A percentile compares a stretch with the other conserved stretches of the same genome.
phyloP scores from a whole-genome alignment of 495 filamentous ascomycete genomes.

The Evansstolkia leycettana region DNA sequence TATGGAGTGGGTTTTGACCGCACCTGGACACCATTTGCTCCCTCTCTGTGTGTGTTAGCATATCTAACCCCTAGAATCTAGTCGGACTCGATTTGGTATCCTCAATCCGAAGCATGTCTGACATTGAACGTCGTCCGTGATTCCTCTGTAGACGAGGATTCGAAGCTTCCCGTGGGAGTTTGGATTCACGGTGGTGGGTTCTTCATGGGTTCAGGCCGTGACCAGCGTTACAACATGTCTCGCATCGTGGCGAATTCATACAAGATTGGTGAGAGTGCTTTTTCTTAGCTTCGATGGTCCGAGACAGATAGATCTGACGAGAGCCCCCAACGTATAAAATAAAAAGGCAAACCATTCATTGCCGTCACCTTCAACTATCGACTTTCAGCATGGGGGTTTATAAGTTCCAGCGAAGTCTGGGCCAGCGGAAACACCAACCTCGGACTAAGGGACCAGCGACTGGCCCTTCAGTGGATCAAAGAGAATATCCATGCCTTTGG shows the following conservation, averaged over 20 bases:
- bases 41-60: too few relatives aligned
- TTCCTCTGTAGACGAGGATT: conserved; percentile 17
- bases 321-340: neutral
- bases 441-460: conserved; percentile 44
- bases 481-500: conserved; percentile 45
- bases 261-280: conserved; percentile 23
- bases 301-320: neutral
- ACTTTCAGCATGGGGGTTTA: conserved; percentile 41
- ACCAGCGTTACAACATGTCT: conserved; percentile 42
- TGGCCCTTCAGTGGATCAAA: conserved; percentile 50
- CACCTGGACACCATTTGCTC: too few relatives aligned
- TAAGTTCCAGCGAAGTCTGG: conserved; percentile 21
- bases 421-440: conserved; percentile 40
- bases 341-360: conserved; percentile 43
- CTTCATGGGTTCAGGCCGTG: conserved; percentile 30
- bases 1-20: conserved; percentile 19
- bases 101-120: conserved; percentile 40
- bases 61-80: conserved; percentile 10
- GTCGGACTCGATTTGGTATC: conserved; percentile 34
- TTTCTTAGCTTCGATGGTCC: too few relatives aligned
- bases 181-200: conserved; percentile 55
- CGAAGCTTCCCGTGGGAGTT: conserved; percentile 33
- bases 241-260: conserved; percentile 39
- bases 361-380: conserved; percentile 51
- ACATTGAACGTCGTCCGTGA: conserved; percentile 42